Conservation (phyloP, 1,139 yeast species). For the Hemisphaericaspora xylanilytica region DNA sequence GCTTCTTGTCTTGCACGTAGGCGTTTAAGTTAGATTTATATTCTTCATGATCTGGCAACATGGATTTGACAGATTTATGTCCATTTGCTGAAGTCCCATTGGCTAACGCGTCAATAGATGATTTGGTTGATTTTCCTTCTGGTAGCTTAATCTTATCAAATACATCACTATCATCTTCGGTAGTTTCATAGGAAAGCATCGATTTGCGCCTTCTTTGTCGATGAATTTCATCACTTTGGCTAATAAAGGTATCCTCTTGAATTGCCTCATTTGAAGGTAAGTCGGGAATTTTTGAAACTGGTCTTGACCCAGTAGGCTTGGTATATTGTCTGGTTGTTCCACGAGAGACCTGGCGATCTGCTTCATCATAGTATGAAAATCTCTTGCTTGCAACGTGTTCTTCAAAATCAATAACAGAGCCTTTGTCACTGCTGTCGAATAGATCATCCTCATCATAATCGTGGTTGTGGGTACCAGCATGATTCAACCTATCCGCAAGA, state of each 20-base stretch:
- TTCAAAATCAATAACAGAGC: conserved; percentile 43
- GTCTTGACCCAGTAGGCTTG: conserved; percentile 24
- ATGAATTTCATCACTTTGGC: conserved; percentile 27
- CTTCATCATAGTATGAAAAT: conserved; percentile 32
- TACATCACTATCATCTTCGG: conserved; percentile 24
- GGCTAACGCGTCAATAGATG: conserved; percentile 15
- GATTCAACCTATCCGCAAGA: conserved; percentile 44
- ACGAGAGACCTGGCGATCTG: conserved; percentile 22
- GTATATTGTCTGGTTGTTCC: conserved; percentile 23
- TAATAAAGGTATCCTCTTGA: conserved; percentile 37
- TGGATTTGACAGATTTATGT: conserved; percentile 32
- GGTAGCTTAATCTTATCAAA: conserved; percentile 49
- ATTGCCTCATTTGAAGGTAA: conserved; percentile 25
- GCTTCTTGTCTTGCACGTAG: conserved; percentile 8
- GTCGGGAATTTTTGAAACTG: conserved; percentile 32
- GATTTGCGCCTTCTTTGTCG: conserved; percentile 17
- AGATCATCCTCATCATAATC: conserved; percentile 25
- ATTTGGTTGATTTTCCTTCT: conserved; percentile 21
- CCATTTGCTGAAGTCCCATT: conserved; percentile 10
- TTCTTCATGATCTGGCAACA: conserved; percentile 24
- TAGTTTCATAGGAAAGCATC: conserved; percentile 17
- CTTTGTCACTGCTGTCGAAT: conserved; percentile 35
- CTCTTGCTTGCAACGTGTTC: conserved; percentile 43
- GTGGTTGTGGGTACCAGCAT: conserved; percentile 25
- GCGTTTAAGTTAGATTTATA: conserved; percentile 20